phyloP scores from a whole-genome alignment of 2,329 filamentous ascomycete genomes.

The Sporothrix brunneoviolacea region DNA sequence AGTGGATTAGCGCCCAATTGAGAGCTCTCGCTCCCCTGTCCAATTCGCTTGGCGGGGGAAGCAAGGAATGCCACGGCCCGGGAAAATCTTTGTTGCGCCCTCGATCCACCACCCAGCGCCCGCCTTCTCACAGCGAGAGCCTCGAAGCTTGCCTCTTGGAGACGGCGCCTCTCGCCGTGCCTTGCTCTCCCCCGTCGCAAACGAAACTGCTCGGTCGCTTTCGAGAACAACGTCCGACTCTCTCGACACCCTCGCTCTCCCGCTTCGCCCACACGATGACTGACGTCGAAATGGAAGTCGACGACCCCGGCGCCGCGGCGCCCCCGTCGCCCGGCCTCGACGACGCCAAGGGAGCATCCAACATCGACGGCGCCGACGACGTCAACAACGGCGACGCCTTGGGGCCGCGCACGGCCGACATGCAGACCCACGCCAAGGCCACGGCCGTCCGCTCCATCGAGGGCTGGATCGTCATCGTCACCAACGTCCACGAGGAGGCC shows the following conservation, averaged over 20 bases:
- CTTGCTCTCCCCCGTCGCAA: no score
- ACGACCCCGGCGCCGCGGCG: constrained; percentile 5
- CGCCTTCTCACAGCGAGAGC: no score
- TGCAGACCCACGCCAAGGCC: constrained; percentile 66
- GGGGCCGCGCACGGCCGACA: constrained; percentile 38
- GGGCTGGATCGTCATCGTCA: constrained; percentile 82
- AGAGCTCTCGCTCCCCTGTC: no score
- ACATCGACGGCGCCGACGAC: constrained; percentile 22
- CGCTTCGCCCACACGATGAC: constrained; percentile 14
- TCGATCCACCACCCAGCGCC: background rate
- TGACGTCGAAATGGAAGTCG: constrained; percentile 33
- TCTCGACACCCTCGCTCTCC: background rate
- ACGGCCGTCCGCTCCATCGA: constrained; percentile 81
- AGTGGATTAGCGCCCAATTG: background rate
- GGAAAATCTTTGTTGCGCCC: constrained; percentile 16
- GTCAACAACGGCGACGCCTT: constrained; percentile 25
- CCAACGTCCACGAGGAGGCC: constrained; percentile 82
- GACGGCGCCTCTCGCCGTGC: no score
- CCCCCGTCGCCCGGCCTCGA: background rate
- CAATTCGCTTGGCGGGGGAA: background rate
- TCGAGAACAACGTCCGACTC: no score
- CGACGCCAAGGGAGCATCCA: no score
- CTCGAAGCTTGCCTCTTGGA: no score
- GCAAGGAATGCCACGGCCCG: constrained; percentile 3
- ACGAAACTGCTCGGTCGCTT: no score